A percentile compares a stretch with the other conserved stretches of the same genome.
Evolutionary conservation across 1,284 basidiomycete genomes (phyloP).

Genomic region (Trichosporon coremiiforme): DNA sequence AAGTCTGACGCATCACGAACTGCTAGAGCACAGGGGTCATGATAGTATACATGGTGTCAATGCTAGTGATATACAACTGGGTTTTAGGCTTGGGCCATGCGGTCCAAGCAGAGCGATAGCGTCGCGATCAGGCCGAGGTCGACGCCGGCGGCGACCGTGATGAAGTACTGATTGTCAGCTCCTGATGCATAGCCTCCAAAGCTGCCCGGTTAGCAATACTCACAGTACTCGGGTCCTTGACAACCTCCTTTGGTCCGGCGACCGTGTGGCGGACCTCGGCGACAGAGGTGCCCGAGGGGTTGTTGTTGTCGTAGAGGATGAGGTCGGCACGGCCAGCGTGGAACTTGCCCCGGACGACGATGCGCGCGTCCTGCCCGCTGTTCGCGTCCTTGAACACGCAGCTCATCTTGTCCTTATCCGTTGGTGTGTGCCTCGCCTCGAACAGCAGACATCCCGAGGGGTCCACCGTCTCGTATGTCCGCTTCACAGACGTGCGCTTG

Average conservation of each 20-base stretch:
- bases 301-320: neutral
- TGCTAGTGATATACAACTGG: neutral
- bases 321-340: conserved; percentile 8
- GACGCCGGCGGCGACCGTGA: conserved; percentile 19
- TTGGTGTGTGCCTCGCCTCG: conserved; percentile 5
- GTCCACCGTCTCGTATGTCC: conserved; percentile 9
- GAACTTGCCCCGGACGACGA: conserved; percentile 8
- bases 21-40: neutral
- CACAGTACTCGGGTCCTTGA: conserved; percentile 13
- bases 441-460: conserved; percentile 3
- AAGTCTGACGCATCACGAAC: neutral
- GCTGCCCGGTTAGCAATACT: neutral
- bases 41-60: neutral
- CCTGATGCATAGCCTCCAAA: neutral
- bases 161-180: conserved; percentile 15
- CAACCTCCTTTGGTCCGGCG: conserved; percentile 9
- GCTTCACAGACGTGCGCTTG: conserved; percentile 16
- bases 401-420: conserved; percentile 11
- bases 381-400: conserved; percentile 14
- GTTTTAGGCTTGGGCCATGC: conserved; percentile 2
- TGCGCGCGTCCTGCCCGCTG: neutral
- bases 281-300: neutral
- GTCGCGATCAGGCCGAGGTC: conserved; percentile 18
- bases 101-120: conserved; percentile 12
- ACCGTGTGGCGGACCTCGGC: conserved; percentile 14